Conservation (phyloP, 805 yeast species). For the Metschnikowia lochheadii region DNA sequence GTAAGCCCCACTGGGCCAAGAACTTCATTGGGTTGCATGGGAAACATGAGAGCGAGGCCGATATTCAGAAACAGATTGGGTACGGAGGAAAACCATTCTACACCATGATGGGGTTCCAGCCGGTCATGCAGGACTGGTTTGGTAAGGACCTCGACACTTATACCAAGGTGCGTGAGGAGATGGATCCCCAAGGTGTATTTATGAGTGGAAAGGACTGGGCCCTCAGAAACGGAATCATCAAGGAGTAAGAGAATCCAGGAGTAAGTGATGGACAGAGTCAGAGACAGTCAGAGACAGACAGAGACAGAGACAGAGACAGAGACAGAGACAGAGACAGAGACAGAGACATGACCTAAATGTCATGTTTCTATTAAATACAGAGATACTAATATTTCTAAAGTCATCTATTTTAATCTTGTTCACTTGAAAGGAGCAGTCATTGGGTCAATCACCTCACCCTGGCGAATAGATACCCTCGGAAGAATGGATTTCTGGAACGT, state of each 20-base stretch:
- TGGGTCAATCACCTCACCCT: slow-evolving; percentile 89
- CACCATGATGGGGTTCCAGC: slow-evolving; percentile 76
- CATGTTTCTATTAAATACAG: no score
- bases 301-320: no score
- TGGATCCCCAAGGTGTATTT: slow-evolving; percentile 82
- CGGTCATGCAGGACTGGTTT: slow-evolving; percentile 70
- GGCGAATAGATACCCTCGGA: slow-evolving; percentile 83
- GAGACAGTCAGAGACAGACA: not conserved
- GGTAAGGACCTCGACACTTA: slow-evolving; percentile 63
- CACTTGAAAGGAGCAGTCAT: slow-evolving; percentile 77
- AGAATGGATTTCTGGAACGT: slow-evolving; percentile 84
- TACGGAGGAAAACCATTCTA: slow-evolving; percentile 49
- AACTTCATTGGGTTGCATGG: slow-evolving; percentile 66
- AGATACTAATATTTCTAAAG: no score
- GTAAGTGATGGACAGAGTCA: not conserved
- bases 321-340: no score
- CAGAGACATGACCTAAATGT: no score
- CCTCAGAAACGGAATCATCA: slow-evolving; percentile 67
- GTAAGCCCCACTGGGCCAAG: slow-evolving; percentile 99
- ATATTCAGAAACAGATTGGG: slow-evolving; percentile 36
- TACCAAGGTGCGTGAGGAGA: slow-evolving; percentile 58
- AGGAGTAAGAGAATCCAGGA: not conserved
- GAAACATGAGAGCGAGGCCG: slow-evolving; percentile 32
- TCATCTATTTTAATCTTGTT: not conserved
- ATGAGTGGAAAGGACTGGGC: slow-evolving; percentile 79